Base-by-base conservation (phyloP, 2,329 filamentous ascomycete genomes). In the Clonostachys rhizophaga region DNA sequence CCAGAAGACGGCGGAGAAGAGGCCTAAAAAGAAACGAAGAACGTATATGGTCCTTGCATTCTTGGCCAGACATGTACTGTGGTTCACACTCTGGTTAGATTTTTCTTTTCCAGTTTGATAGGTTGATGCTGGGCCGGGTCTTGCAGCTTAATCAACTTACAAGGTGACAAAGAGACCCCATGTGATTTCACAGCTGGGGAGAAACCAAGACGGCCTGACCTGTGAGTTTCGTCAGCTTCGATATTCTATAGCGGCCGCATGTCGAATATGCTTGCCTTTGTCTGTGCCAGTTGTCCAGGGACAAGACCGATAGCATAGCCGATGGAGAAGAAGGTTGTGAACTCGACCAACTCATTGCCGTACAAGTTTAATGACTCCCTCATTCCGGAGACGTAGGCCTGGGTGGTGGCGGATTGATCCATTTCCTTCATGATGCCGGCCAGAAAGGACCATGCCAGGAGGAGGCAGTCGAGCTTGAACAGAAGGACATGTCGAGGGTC, bases 281-380 rank as follows among this genome's bases (percentile, higher is more conserved):
- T 70, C 51, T 66, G 61, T 48, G 68, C 60, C 35, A 71, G 47
- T 34, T 66, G 69, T 8, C 62, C 64, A 2, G 67, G 64, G 40
- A 64, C 59, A 36, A 69, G 62, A 0, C 67, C 65, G 61, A 84
- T 66, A 0, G 80, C 74, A 52, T 85, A 85, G 9, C 81, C 81
- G 1, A 79, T 70, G 0, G 76, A 83, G 69, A 80, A 84, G 30
- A 70, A 72, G 0, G 78, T 74, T 44, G 59, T 61, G 48, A 69
- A 59, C 46, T 79, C 74, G 45, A 81, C 80, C 33, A 81, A 64
- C 46, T 83, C 64, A 50, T 81, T 81, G 2, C 69, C 68, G 42
- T 74, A 71, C 24, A 82, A 60, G 2, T 62, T 56, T 1, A 79
- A 30, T 17, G 33, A 34, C 44, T 54, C 58, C 48, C 49, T 51